Conservation (phyloP, 2,329 filamentous ascomycete species). For the Pleomassaria siparia region DNA sequence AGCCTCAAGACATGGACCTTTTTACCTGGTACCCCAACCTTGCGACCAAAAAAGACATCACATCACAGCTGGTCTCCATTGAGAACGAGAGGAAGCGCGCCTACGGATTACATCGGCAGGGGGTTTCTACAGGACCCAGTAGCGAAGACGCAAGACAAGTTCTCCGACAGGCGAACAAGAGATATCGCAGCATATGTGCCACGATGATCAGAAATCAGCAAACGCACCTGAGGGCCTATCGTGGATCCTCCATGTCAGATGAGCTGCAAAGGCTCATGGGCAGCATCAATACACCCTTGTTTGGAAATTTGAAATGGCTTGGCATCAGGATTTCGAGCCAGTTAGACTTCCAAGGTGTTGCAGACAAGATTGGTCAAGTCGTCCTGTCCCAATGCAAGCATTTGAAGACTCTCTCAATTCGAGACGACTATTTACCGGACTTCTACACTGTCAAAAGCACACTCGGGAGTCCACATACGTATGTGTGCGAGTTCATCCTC, state of each 20-base stretch:
- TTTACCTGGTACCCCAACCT: not conserved
- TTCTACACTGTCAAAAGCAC: not conserved
- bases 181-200: too few relatives aligned
- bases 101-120: too few relatives aligned
- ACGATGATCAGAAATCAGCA: too few relatives aligned
- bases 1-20: not conserved
- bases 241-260: not conserved
- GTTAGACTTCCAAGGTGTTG: not conserved
- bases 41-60: not conserved
- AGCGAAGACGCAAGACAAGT: too few relatives aligned
- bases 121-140: too few relatives aligned
- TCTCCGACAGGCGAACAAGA: too few relatives aligned
- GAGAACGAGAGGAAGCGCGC: too few relatives aligned
- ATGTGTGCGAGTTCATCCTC: slow-evolving; percentile 18
- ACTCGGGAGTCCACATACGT: slow-evolving; percentile 8
- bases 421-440: slow-evolving; percentile 15
- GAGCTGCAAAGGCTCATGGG: not conserved
- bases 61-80: too few relatives aligned
- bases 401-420: slow-evolving; percentile 23
- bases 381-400: slow-evolving; percentile 10
- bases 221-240: not conserved
- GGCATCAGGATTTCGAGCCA: slow-evolving; percentile 17
- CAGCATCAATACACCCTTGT: not conserved
- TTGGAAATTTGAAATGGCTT: slow-evolving; percentile 16
- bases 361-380: not conserved